phyloP scores from a whole-genome alignment of 371 early-diverging fungal species.

The Zancudomyces culisetae region DNA sequence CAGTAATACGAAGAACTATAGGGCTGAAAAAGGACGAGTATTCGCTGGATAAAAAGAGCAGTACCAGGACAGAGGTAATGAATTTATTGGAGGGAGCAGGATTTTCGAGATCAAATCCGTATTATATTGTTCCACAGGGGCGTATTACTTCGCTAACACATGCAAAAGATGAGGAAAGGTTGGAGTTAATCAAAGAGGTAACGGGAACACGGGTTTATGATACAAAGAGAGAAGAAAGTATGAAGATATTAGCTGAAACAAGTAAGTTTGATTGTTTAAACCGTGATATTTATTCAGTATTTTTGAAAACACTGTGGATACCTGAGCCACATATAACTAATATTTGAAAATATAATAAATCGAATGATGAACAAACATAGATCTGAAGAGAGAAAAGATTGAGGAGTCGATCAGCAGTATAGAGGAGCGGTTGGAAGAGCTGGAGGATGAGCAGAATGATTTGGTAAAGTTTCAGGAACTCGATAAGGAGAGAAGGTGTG shows the following conservation, averaged over 20 bases:
- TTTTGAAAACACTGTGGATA: too few species aligned
- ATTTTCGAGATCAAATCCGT: slow-evolving; percentile 94
- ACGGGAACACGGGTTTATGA: slow-evolving; percentile 98
- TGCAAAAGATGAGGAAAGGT: slow-evolving; percentile 77
- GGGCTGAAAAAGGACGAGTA: slow-evolving; percentile 96
- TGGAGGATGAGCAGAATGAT: slow-evolving; percentile 88
- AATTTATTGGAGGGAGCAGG: slow-evolving; percentile 94
- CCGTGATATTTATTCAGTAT: too few species aligned
- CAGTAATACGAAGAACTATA: slow-evolving; percentile 81
- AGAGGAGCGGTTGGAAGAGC: slow-evolving; percentile 68
- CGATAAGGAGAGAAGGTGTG: slow-evolving; percentile 66
- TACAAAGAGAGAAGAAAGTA: slow-evolving; percentile 70
- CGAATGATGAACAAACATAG: slow-evolving; percentile 8
- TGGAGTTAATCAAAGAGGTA: slow-evolving; percentile 89
- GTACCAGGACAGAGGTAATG: slow-evolving; percentile 77
- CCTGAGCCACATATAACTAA: too few species aligned
- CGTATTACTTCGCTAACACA: slow-evolving; percentile 80
- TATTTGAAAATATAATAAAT: neutral
- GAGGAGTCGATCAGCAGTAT: slow-evolving; percentile 71
- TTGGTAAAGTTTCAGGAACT: slow-evolving; percentile 63
- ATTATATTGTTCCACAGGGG: slow-evolving; percentile 99
- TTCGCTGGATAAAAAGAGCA: slow-evolving; percentile 73
- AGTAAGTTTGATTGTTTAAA: slow-evolving; percentile 28
- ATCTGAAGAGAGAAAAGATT: slow-evolving; percentile 75
- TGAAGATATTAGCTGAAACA: slow-evolving; percentile 85